Evolutionary conservation across 441 rosid species (phyloP).

Genomic region (Gossypium schwendimanii): DNA sequence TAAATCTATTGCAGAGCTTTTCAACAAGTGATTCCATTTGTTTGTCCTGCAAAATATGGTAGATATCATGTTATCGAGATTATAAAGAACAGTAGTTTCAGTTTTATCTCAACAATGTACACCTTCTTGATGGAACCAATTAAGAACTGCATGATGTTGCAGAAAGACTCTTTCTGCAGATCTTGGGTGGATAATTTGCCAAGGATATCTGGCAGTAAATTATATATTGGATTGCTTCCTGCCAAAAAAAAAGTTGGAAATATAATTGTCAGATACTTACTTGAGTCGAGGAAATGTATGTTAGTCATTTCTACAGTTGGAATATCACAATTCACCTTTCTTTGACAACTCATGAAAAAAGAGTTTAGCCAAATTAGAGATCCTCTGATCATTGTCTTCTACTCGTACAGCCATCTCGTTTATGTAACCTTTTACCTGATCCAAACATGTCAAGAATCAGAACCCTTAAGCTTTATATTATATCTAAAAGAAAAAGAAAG

Average conservation of each 20-base stretch:
- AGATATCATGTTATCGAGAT: conserved; percentile 1
- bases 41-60: conserved; percentile 56
- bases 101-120: conserved; percentile 14
- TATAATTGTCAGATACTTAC: not conserved
- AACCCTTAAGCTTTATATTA: not conserved
- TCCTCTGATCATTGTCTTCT: conserved; percentile 84
- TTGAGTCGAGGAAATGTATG: conserved; percentile 1
- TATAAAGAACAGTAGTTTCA: conserved; percentile 5
- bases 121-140: conserved; percentile 97
- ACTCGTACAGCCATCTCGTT: conserved; percentile 88
- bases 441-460: conserved; percentile 24
- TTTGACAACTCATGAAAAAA: conserved; percentile 92
- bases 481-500: not conserved
- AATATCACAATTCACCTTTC: conserved; percentile 54
- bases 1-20: conserved; percentile 95
- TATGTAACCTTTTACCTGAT: conserved; percentile 89
- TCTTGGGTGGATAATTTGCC: conserved; percentile 76
- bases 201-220: conserved; percentile 93
- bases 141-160: conserved; percentile 92
- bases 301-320: conserved; percentile 2
- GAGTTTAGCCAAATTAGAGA: conserved; percentile 83
- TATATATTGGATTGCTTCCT: conserved; percentile 96
- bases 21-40: conserved; percentile 99
- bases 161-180: conserved; percentile 69
- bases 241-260: conserved; percentile 22